Base-by-base conservation (phyloP, 164 flowering plant species). In the Sedum album region DNA sequence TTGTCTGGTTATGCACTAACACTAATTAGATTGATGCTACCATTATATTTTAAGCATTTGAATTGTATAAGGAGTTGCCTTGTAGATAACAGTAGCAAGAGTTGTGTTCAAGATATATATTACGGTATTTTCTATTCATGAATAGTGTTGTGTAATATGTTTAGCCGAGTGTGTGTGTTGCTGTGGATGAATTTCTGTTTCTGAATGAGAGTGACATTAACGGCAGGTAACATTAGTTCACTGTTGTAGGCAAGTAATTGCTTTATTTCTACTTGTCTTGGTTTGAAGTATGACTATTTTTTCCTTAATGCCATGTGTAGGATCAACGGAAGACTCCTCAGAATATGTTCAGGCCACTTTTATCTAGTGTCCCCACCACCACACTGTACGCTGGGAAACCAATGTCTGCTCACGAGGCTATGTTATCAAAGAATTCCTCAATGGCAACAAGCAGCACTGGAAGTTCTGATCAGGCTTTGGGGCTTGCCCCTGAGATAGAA, bases 291-390 rank as follows among this genome's bases (percentile, higher is more conserved):
- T 65, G 26, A 36, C 46, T n/a, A 14, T 38, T 41, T 18, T 36
- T 65, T 65, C 28, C 42, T 35, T 28, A 65, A 65, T 57, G 60
- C 46, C 33, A 69, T 49, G 18, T 80, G 80, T 71, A 91, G 99
- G 97, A 94, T 73, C 80, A 82, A 25, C 80, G 91, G 66, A 90
- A 84, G 80, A 77, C 79, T 72, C 94, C 95, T 64, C 99, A 82
- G 69, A 90, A 82, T 74, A 94, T 88, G 99, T 95, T 91, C 82
- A 86, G 97, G 78, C 99, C 99, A 65, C 92, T 95, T 57, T 76
- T 91, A 66, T 88, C 96, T 36, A 95, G 99, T 85, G 96, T 88
- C 26, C 99, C 99, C 20, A 85, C 88, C 71, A 76, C 94, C 62
- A 81, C 96, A 13, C 86, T 95, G 67, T 87, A 83, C 79, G 81